Conservation (phyloP, 148 eudicot genomes). For the Fagopyrum tataricum region DNA sequence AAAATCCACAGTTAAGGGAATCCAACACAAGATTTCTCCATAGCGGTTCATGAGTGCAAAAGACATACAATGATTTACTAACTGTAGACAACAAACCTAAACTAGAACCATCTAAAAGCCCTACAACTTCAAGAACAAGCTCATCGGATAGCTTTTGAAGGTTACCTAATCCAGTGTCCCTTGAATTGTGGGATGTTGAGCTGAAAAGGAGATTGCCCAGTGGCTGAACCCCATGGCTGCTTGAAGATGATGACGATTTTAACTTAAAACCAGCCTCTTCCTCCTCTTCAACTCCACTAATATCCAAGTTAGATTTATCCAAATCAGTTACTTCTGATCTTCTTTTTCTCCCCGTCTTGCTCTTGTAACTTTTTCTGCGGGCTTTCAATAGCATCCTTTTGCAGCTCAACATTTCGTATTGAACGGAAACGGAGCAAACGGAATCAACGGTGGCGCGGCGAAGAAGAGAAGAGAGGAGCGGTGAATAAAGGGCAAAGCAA, state of each 20-base stretch:
- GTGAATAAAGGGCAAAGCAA: background rate
- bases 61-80: slow-evolving; percentile 80
- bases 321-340: slow-evolving; percentile 12
- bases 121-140: slow-evolving; percentile 81
- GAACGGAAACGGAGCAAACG: background rate
- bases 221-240: slow-evolving; percentile 68
- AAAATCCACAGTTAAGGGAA: slow-evolving; percentile 42
- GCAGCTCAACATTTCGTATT: slow-evolving; percentile 33
- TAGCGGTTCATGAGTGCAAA: slow-evolving; percentile 75
- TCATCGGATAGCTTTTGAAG: slow-evolving; percentile 66
- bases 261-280: slow-evolving; percentile 45
- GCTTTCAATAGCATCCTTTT: slow-evolving; percentile 30
- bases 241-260: slow-evolving; percentile 43
- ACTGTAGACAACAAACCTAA: slow-evolving; percentile 63
- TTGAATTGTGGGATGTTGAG: slow-evolving; percentile 50
- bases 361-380: slow-evolving; percentile 20
- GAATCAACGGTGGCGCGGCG: background rate
- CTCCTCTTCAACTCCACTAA: slow-evolving; percentile 23
- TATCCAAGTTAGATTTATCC: background rate
- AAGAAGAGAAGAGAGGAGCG: background rate
- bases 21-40: slow-evolving; percentile 96
- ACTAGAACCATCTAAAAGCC: slow-evolving; percentile 48
- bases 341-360: slow-evolving; percentile 17
- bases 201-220: slow-evolving; percentile 68
- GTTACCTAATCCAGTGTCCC: slow-evolving; percentile 74